Evolutionary conservation across 2,329 filamentous ascomycete genomes (phyloP).

Genomic region (Pyrenophora seminiperda): DNA sequence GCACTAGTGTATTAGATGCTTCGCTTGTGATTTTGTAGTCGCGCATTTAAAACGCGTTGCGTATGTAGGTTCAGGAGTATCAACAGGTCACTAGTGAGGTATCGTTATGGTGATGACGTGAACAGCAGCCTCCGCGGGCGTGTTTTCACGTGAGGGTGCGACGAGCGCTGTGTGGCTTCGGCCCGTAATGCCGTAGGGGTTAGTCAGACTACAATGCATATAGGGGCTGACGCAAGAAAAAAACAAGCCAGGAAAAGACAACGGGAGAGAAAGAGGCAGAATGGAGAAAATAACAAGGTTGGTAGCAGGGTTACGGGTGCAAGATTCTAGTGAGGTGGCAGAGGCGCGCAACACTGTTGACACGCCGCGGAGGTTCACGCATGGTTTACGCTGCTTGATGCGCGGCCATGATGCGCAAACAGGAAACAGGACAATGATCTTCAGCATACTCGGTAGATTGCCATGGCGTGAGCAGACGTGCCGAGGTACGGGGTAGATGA

Average conservation of each 20-base stretch:
- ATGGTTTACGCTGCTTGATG: background rate
- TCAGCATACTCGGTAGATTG: background rate
- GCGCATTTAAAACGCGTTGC: too few relatives aligned
- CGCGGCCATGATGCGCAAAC: background rate
- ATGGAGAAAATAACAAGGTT: background rate
- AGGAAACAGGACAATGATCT: background rate
- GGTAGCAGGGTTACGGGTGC: background rate
- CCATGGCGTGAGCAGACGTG: background rate
- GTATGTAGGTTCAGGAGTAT: background rate
- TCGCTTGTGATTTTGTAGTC: too few relatives aligned
- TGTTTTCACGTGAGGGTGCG: slow-evolving; percentile 12
- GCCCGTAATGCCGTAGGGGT: slow-evolving; percentile 3
- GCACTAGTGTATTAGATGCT: too few relatives aligned
- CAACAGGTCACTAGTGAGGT: too few relatives aligned
- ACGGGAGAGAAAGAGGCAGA: background rate
- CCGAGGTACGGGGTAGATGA: background rate
- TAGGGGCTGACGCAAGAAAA: background rate
- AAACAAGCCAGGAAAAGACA: background rate
- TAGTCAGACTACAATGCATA: background rate
- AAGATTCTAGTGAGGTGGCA: slow-evolving; percentile 2
- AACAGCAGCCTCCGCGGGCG: background rate
- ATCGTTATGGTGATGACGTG: background rate
- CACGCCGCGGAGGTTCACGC: slow-evolving; percentile 6
- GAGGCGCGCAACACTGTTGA: slow-evolving; percentile 5
- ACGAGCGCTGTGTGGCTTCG: slow-evolving; percentile 11